phyloP scores from a whole-genome alignment of 2,329 filamentous ascomycete species.

The Xylaria sp. region DNA sequence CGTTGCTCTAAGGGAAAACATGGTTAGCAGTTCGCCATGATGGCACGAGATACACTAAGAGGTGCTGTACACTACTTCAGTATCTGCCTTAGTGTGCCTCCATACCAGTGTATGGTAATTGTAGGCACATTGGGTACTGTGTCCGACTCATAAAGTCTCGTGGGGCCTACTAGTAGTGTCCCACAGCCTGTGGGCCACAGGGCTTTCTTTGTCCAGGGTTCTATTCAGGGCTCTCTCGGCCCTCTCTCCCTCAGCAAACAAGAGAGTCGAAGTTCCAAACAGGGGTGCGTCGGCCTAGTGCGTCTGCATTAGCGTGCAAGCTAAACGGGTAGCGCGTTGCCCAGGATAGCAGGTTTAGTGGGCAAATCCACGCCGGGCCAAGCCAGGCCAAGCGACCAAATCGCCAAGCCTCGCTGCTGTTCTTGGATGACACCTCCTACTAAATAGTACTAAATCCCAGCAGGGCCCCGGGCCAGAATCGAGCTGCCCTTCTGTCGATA shows the following conservation, averaged over 20 bases:
- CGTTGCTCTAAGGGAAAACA: not conserved
- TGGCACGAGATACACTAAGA: not conserved
- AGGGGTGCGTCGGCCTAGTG: conserved; percentile 30
- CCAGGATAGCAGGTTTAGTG: conserved; percentile 30
- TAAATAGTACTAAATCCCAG: conserved; percentile 28
- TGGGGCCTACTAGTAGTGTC: not conserved
- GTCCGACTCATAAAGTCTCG: not conserved
- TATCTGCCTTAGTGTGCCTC: not conserved
- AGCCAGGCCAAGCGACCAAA: conserved; percentile 12
- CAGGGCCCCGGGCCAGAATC: conserved; percentile 21
- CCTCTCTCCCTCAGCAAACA: not conserved
- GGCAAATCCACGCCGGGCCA: conserved; percentile 17
- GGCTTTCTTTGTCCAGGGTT: conserved; percentile 8
- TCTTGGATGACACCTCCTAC: conserved; percentile 30
- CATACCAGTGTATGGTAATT: too few species aligned
- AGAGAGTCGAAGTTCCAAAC: conserved; percentile 8
- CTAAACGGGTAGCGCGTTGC: conserved; percentile 32
- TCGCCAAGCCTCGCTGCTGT: conserved; percentile 33
- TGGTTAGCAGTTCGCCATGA: not conserved
- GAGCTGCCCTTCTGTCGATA: conserved; percentile 22
- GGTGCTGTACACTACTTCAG: not conserved
- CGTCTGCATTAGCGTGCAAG: conserved; percentile 40
- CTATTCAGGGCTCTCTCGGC: not conserved
- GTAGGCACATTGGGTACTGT: not conserved
- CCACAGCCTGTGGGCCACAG: too few species aligned